Base-by-base conservation (phyloP, 257 asterid genomes). In the Solanum bukasovii region DNA sequence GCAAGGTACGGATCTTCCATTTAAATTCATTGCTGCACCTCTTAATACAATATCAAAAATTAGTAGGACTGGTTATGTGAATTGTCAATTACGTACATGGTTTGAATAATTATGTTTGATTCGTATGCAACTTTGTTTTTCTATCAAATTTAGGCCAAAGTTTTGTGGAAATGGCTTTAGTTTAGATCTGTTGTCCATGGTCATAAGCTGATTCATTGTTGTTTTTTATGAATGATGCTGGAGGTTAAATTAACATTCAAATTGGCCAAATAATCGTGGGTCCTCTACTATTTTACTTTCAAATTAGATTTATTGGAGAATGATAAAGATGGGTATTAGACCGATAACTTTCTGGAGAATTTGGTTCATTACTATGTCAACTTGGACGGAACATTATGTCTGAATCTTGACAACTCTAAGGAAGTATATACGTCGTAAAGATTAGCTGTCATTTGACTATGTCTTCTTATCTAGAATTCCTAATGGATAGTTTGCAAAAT, bases 1-100 rank as follows among this genome's bases (percentile, higher is more conserved):
- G 90, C 93, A 89, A 96, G 99, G 99, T 97, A 63, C 42, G 85
- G 68, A 46, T 29, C 34, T 77, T 46, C 3, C 3, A 46, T 81
- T 52, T 5, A 16, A 16, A 1, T 16, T 52, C 63, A 52, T 52
- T 52, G n/a, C 63, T 52, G 63, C 63, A 52, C 63, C 23, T 52
- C 63, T 52, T 16, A 16, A 0, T 52, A 52, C 8, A 16, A 52
- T 16, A 52, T 0, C 4, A 16, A 52, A 52, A 75, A 23, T 11
- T 21, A 75, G 56, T 11, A 74, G 56, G 49, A 5, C 5, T 21
- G 18, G 31, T 74, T 21, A 74, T 38, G 44, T 38, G 44, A 38
- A 38, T 38, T 31, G 3, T 71, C 40, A 14, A 9, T 38, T 21
- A 37, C 61, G 16, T 35, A 35, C 46, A 40, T 61, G 23, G 59